Evolutionary conservation across 495 filamentous ascomycete genomes (phyloP).

Genomic region (Xylaria curta): DNA sequence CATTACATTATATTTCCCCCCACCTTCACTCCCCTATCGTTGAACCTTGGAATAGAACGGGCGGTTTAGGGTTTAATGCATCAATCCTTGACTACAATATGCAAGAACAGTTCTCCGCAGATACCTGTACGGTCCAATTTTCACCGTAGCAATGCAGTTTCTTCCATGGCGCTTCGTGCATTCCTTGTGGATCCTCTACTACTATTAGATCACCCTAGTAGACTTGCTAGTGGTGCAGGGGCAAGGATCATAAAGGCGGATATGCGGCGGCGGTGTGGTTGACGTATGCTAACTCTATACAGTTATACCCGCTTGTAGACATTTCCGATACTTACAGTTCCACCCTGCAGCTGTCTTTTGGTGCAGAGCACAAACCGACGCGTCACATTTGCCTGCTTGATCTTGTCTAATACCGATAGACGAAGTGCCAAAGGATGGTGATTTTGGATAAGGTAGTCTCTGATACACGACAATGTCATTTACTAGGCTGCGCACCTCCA

Average conservation of each 20-base stretch:
- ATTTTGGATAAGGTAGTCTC: no score
- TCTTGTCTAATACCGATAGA: not conserved
- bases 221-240: not conserved
- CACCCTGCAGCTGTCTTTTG: not conserved
- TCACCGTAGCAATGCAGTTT: not conserved
- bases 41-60: not conserved
- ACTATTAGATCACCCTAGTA: not conserved
- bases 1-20: conserved; percentile 10
- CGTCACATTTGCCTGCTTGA: not conserved
- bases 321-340: not conserved
- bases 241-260: not conserved
- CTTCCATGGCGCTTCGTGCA: not conserved
- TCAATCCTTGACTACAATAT: not conserved
- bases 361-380: not conserved
- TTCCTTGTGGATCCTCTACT: not conserved
- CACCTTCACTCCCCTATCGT: not conserved
- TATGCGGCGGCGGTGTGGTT: conserved; percentile 8
- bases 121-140: not conserved
- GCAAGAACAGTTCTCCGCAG: not conserved
- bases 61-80: conserved; percentile 12
- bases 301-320: not conserved
- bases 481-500: not conserved
- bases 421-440: not conserved
- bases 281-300: not conserved
- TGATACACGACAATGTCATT: not conserved